phyloP scores from a whole-genome alignment of 176 grass and related monocot species.

The Paspalum vaginatum region DNA sequence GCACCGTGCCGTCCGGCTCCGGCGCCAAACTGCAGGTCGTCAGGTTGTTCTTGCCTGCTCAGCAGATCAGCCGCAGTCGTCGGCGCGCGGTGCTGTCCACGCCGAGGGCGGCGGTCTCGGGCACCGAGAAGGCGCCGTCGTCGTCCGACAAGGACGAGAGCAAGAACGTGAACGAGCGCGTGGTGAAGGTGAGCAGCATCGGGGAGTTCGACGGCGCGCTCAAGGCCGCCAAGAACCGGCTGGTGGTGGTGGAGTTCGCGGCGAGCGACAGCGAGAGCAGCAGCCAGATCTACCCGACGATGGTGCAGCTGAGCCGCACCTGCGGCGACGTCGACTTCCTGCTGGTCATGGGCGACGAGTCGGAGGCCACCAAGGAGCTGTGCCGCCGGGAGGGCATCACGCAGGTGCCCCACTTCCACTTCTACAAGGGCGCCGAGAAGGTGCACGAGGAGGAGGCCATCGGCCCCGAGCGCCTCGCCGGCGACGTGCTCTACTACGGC shows the following conservation, averaged over 20 bases:
- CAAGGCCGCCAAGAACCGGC: slow-evolving; percentile 63
- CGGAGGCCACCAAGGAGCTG: slow-evolving; percentile 67
- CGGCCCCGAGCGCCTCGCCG: slow-evolving; percentile 72
- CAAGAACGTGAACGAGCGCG: slow-evolving; percentile 42
- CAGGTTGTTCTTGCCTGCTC: slow-evolving; percentile 35
- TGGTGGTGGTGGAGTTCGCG: slow-evolving; percentile 96
- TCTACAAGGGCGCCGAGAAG: slow-evolving; percentile 89
- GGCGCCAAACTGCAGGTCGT: neutral
- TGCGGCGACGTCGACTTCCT: slow-evolving; percentile 94
- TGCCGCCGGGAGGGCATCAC: slow-evolving; percentile 69
- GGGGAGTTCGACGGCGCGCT: slow-evolving; percentile 82
- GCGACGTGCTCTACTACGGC: slow-evolving; percentile 93
- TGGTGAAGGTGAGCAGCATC: slow-evolving; percentile 62
- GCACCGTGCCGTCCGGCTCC: neutral
- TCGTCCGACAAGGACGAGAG: neutral
- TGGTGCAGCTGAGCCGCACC: slow-evolving; percentile 84
- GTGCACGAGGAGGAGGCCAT: slow-evolving; percentile 93
- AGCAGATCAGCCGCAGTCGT: neutral
- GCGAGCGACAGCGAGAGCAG: slow-evolving; percentile 75
- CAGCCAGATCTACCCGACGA: slow-evolving; percentile 73
- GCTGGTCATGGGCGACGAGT: slow-evolving; percentile 94
- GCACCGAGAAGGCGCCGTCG: slow-evolving; percentile 43
- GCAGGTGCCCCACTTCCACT: slow-evolving; percentile 81
- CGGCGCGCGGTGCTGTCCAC: neutral
- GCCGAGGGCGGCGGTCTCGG: slow-evolving; percentile 27